These are phyloP conservation scores for Cercospora berteroae DNA, from an alignment of 2,329 filamentous ascomycete species.

Conservation along the genomic window DNA sequence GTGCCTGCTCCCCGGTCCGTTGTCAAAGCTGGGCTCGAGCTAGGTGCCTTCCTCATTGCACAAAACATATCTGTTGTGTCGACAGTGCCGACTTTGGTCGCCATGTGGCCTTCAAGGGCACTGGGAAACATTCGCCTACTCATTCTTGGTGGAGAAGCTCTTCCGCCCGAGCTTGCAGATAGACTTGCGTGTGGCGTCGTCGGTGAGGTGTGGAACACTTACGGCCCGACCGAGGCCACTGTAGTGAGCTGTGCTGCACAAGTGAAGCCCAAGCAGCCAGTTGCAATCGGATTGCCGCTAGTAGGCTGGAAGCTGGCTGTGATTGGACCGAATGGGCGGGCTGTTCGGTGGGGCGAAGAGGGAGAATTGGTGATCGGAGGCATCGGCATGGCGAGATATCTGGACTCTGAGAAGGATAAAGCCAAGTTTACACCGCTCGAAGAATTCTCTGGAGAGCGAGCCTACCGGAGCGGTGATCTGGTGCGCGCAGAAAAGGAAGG, in stretches of 20 bases:
- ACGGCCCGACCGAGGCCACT: constrained; percentile 5
- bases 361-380: constrained; percentile 14
- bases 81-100: background rate
- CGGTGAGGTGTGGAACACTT: constrained; percentile 8
- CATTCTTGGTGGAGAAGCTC: constrained; percentile 8
- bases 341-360: constrained; percentile 11
- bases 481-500: background rate
- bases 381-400: constrained; percentile 13
- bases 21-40: constrained; percentile 6
- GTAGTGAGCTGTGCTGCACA: constrained; percentile 6
- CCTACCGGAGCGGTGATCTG: constrained; percentile 5
- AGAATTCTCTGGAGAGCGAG: constrained; percentile 12
- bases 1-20: background rate
- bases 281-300: constrained; percentile 8
- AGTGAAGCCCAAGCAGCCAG: background rate
- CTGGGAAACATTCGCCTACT: constrained; percentile 1
- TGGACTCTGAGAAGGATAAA: constrained; percentile 15
- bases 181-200: background rate
- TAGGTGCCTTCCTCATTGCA: background rate
- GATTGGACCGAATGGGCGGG: background rate
- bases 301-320: constrained; percentile 14
- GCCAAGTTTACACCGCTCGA: constrained; percentile 3
- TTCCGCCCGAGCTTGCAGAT: background rate
- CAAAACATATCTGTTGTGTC: constrained; percentile 5
- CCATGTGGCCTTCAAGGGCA: constrained; percentile 4